Base-by-base conservation (phyloP, 2,329 filamentous ascomycete species). In the Daldinia sp. region DNA sequence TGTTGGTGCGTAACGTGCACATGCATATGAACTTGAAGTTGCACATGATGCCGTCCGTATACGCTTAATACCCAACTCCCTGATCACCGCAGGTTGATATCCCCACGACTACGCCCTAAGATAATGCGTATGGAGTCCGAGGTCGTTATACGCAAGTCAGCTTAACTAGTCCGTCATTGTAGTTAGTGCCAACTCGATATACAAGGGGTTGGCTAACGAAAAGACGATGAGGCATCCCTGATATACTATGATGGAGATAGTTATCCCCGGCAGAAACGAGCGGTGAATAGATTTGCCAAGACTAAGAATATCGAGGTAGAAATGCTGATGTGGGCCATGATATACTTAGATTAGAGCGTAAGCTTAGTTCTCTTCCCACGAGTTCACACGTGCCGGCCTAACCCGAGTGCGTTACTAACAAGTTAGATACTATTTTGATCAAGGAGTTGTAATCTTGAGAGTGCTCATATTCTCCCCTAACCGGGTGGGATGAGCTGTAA, bases 381-480 rank as follows among this genome's bases (percentile, higher is more conserved):
- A 54, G n/a, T 23, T 20, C n/a, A 23, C 6, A 30, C 13, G 15
- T 12, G 12, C 5, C 13, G 13, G 35, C 12, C 35, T 12, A 39
- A 39, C 10, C 18, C 7, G 33, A 26, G 13, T 20, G n/a, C 6
- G 35, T 26, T 42, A 51, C 6, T 33, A 7, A 28, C 26, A 33
- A 51, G 26, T 4, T 30, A 30, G 46, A 30, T 18, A 15, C 6
- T 33, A 51, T 51, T 33, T 33, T 30, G 28, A 26, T 33, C 30
- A 15, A 51, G 10, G 12, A 15, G n/a, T 6, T 20, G 3, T 15
- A 12, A 10, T 13, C 35, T 39, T 4, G 3, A 39, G 3, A 44
- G 30, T 20, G 56, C 70, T 71, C 33, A 75, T 68, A 69, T 72
- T 63, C 66, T 67, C 30, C 67, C 73, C 41, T 72, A 75, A 20